These are phyloP conservation scores for Leccinum longicurvipes DNA, from an alignment of 768 basidiomycete species.

Conservation along the genomic window DNA sequence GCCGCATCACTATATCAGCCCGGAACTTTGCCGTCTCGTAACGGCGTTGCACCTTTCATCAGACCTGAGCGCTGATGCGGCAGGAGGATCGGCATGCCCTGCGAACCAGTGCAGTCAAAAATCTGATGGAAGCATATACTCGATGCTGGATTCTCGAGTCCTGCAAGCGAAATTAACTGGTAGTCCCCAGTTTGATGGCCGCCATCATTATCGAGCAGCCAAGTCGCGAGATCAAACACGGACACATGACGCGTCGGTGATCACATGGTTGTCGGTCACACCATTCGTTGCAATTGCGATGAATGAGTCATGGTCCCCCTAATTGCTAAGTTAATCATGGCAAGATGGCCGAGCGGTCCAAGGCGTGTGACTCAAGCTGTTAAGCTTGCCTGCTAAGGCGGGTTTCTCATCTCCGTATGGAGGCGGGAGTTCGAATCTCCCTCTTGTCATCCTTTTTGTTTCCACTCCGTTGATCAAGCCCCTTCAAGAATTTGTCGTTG, in stretches of 20 bases:
- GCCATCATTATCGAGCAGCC: not conserved
- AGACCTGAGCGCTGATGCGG: not conserved
- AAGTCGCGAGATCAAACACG: not conserved
- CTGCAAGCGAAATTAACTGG: not conserved
- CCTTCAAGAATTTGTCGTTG: not conserved
- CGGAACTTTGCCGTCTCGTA: not conserved
- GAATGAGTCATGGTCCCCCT: not conserved
- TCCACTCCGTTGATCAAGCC: too few species aligned
- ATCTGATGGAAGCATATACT: not conserved
- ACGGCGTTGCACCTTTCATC: not conserved
- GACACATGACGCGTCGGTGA: not conserved
- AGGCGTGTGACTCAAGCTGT: constrained; percentile 60
- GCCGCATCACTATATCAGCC: not conserved
- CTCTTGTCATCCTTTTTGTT: constrained; percentile 26
- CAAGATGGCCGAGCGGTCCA: constrained; percentile 63
- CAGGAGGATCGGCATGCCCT: not conserved
- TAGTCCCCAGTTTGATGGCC: too few species aligned
- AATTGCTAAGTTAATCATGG: constrained; percentile 17
- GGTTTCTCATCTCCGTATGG: constrained; percentile 33
- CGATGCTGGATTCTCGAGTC: not conserved
- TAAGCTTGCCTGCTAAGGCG: constrained; percentile 26
- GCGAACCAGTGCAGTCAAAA: not conserved
- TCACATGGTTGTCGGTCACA: too few species aligned
- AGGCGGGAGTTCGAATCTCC: constrained; percentile 35
- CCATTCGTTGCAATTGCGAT: not conserved